A percentile compares a stretch with the other conserved stretches of the same genome.
phyloP scores from a whole-genome alignment of 441 rosid genomes.

The Jatropha podagrica region DNA sequence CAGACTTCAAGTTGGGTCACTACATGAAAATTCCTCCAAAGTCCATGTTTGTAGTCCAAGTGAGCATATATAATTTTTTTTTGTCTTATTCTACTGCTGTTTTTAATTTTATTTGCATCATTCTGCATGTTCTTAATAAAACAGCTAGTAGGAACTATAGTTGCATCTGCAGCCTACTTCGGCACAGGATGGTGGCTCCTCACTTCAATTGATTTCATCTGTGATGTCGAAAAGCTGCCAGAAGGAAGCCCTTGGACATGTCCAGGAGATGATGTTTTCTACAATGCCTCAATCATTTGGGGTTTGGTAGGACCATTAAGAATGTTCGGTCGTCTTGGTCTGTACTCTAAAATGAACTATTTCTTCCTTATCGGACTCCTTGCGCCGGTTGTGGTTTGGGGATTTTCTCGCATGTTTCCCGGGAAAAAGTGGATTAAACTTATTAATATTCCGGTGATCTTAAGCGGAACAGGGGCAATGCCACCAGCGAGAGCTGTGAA shows the following conservation, averaged over 20 bases:
- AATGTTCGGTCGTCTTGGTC: conserved; percentile 45
- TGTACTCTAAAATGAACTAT: conserved; percentile 42
- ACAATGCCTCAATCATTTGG: conserved; percentile 57
- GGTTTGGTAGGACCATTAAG: conserved; percentile 45
- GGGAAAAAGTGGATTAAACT: conserved; percentile 34
- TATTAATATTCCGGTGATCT: conserved; percentile 41
- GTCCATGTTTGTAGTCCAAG: conserved; percentile 56
- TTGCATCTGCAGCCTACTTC: conserved; percentile 40
- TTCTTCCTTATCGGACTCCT: conserved; percentile 43
- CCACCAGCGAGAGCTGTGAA: conserved; percentile 41
- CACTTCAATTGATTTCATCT: conserved; percentile 34
- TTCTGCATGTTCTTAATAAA: neutral
- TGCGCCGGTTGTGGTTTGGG: conserved; percentile 41
- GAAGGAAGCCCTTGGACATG: conserved; percentile 55
- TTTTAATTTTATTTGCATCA: conserved; percentile 33
- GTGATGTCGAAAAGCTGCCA: conserved; percentile 28
- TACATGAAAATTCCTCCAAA: conserved; percentile 56
- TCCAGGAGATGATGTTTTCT: conserved; percentile 44
- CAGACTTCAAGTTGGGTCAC: conserved; percentile 51
- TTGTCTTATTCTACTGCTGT: no score
- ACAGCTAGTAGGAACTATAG: conserved; percentile 36
- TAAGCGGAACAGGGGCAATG: conserved; percentile 34
- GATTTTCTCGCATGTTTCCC: conserved; percentile 32
- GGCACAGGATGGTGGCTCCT: conserved; percentile 54
- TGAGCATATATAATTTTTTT: neutral